Conservation (phyloP, 805 yeast species). For the Cephaloascus fragrans region DNA sequence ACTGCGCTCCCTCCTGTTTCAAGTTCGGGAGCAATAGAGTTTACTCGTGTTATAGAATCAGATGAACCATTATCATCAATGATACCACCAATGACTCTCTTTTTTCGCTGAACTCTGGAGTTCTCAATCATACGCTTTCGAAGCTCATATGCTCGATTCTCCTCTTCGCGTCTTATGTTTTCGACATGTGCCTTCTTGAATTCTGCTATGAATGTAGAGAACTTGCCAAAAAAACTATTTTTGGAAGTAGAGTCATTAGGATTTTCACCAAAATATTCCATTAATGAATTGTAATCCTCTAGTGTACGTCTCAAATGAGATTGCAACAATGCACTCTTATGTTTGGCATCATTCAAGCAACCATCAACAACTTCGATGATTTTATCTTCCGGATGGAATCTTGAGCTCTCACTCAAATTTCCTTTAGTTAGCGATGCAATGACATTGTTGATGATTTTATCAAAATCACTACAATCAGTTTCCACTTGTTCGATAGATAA, state of each 20-base stretch:
- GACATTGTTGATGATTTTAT: conserved; percentile 55
- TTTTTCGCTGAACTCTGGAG: conserved; percentile 6
- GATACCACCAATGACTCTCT: conserved; percentile 1
- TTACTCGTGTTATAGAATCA: background rate
- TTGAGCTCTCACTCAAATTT: conserved; percentile 67
- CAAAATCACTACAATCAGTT: conserved; percentile 58
- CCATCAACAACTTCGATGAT: conserved; percentile 53
- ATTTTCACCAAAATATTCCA: conserved; percentile 90
- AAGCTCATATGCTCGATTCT: conserved; percentile 37
- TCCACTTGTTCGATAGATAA: conserved; percentile 76
- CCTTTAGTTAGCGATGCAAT: conserved; percentile 72
- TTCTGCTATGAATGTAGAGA: conserved; percentile 69
- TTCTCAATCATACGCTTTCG: conserved; percentile 24
- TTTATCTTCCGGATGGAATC: conserved; percentile 78
- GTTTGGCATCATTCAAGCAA: conserved; percentile 66
- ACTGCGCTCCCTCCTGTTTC: conserved; percentile 9
- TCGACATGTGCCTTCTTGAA: conserved; percentile 75
- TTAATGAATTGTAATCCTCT: conserved; percentile 56
- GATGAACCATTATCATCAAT: background rate
- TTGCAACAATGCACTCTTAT: conserved; percentile 54
- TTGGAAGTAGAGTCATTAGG: conserved; percentile 57
- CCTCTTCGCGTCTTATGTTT: conserved; percentile 75
- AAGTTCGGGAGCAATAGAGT: conserved; percentile 1
- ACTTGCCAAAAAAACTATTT: conserved; percentile 65
- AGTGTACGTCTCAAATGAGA: conserved; percentile 56